These are phyloP conservation scores for Jatropha curcas DNA, from an alignment of 345 rosid species.

Conservation along the genomic window DNA sequence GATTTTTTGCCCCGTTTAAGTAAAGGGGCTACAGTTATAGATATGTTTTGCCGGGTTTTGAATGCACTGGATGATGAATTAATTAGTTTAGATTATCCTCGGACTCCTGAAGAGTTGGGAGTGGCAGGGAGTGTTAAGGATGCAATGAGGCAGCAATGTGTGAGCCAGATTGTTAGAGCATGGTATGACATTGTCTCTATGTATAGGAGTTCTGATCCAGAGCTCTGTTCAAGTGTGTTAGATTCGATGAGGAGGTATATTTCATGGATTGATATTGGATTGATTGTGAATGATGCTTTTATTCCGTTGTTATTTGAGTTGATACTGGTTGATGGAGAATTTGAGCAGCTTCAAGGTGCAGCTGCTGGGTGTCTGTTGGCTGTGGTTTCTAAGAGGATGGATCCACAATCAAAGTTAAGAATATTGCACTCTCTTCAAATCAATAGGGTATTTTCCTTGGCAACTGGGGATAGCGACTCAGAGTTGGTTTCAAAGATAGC, in stretches of 20 bases:
- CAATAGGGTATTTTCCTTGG: conserved; percentile 63
- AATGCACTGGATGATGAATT: conserved; percentile 88
- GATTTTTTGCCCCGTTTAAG: conserved; percentile 64
- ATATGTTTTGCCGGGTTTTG: conserved; percentile 91
- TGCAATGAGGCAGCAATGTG: conserved; percentile 93
- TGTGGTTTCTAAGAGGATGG: conserved; percentile 90
- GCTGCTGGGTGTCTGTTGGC: conserved; percentile 86
- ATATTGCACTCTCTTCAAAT: conserved; percentile 71
- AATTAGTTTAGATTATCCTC: conserved; percentile 85
- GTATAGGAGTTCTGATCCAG: conserved; percentile 69
- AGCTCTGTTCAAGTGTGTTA: conserved; percentile 62
- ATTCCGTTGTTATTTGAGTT: conserved; percentile 74
- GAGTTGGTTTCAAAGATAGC: conserved; percentile 65
- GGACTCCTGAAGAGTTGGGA: conserved; percentile 57
- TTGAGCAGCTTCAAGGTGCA: conserved; percentile 74
- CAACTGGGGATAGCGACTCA: conserved; percentile 56
- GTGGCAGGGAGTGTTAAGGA: conserved; percentile 84
- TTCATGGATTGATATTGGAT: conserved; percentile 89
- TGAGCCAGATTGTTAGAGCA: conserved; percentile 78
- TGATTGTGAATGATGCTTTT: conserved; percentile 75
- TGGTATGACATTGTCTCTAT: conserved; percentile 77
- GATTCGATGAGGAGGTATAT: conserved; percentile 82
- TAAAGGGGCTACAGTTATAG: conserved; percentile 69
- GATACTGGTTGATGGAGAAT: conserved; percentile 58
- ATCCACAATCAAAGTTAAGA: conserved; percentile 61